Evolutionary conservation across 768 basidiomycete genomes (phyloP), one percentile per base, ranked within the genome.

Genomic region (Pleurotus tuber-regium): DNA sequence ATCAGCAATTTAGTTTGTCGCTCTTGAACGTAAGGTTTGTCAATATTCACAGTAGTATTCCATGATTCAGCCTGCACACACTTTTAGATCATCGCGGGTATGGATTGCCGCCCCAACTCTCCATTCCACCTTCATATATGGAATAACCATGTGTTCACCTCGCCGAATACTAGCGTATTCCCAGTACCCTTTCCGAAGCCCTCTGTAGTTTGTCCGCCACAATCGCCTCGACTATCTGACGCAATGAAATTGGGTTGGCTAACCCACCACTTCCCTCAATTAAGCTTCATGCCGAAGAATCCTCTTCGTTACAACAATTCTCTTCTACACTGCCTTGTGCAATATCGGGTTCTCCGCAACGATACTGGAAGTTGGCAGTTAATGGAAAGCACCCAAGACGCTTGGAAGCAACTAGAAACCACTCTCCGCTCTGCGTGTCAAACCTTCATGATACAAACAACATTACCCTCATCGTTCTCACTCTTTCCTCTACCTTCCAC

Each of bases 401-500:
- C 26, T 19, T 52, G 40, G 41, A 23, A 28, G 11, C 16, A 39
- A 10, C n/a, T 52, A 7, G 40, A 43, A 24, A 31, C 11, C 23
- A n/a, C 19, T 43, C 21, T 18, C 11, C n/a, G 39, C 43, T 26
- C 4, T 29, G 6, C 8, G 21, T 14, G 8, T n/a, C 18, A 26
- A 28, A 38, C 25, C 23, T 36, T 18, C 35, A 36, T 36, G 6
- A 18, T 14, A 18, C 35, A 14, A 36, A 36, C n/a, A 36, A 11
- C 28, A 14, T 43, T 52, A 31, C 51, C 51, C 24, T 8, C 9
- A 1, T 26, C 4, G 23, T 55, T 55, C 38, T 42, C 18, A 55
- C 46, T 44, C 18, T 55, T 31, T 40, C 2, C 50, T 2, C 50
- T 52, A 18, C 51, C 52, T 4, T 42, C 14, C 18, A 8, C 30